Percentiles rank a stretch among this genome's conserved stretches.
Conservation (phyloP, 257 asterid genomes). For the Plantago major region DNA sequence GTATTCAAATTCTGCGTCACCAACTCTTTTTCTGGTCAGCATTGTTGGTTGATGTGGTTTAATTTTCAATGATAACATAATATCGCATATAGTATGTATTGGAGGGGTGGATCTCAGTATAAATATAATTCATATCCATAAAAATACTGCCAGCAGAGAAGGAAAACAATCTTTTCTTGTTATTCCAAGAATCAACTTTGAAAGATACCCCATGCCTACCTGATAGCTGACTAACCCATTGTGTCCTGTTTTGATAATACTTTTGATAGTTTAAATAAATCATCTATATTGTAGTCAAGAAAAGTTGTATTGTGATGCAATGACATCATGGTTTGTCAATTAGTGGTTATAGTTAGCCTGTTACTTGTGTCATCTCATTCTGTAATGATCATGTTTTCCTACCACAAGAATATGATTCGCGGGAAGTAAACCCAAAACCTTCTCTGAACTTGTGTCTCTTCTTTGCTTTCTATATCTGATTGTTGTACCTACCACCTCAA, state of each 20-base stretch:
- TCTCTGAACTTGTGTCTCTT: neutral
- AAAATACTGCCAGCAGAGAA: neutral
- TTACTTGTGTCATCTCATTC: neutral
- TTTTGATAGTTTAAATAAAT: too few relatives aligned
- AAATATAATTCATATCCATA: neutral
- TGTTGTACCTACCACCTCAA: neutral
- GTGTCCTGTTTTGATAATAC: too few relatives aligned
- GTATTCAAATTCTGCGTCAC: neutral
- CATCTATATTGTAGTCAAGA: too few relatives aligned
- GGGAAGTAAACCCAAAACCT: neutral
- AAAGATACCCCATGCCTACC: neutral
- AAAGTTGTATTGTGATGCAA: too few relatives aligned
- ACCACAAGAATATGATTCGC: neutral
- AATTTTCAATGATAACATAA: neutral
- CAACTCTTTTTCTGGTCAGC: slow-evolving; percentile 4
- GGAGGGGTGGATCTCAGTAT: neutral
- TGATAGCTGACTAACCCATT: neutral
- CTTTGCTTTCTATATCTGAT: neutral
- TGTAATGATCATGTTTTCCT: neutral
- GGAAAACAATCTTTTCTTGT: neutral
- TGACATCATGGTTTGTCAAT: neutral
- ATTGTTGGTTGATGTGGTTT: neutral
- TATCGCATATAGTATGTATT: neutral
- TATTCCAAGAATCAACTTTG: slow-evolving; percentile 5
- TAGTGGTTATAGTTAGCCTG: neutral